phyloP scores from a whole-genome alignment of 306 rosid species.

The Quercus mongolica region DNA sequence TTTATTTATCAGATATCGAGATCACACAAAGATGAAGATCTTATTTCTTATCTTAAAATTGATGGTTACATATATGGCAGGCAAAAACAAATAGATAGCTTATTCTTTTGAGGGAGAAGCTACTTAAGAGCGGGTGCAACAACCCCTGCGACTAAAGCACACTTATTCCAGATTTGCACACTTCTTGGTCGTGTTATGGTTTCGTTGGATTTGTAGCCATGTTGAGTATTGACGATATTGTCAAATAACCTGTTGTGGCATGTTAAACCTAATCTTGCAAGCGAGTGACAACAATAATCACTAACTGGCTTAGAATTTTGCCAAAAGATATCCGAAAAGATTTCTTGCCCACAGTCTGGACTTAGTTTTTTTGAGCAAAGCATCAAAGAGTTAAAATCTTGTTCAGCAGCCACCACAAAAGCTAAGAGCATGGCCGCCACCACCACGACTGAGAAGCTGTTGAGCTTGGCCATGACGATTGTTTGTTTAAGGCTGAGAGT shows the following conservation, averaged over 20 bases:
- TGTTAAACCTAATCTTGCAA: too few species aligned
- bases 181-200: not conserved
- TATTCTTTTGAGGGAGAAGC: not conserved
- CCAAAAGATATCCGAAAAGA: not conserved
- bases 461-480: too few species aligned
- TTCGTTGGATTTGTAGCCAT: not conserved
- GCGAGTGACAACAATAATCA: not conserved
- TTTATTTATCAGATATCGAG: too few species aligned
- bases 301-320: not conserved
- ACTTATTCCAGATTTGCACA: constrained; percentile 2
- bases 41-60: too few species aligned
- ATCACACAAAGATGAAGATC: too few species aligned
- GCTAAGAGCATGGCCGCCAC: not conserved
- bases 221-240: too few species aligned
- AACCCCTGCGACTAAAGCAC: not conserved
- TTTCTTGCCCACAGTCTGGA: not conserved
- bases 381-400: not conserved
- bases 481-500: too few species aligned
- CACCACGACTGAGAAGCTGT: too few species aligned
- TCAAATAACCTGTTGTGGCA: too few species aligned
- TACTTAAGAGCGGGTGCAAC: not conserved
- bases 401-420: not conserved
- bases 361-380: not conserved
- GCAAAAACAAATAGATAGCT: not conserved
- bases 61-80: not conserved